A percentile compares a stretch with the other conserved stretches of the same genome.
These are phyloP conservation scores for Basipetospora chlamydospora DNA, from an alignment of 2,329 filamentous ascomycete genomes.

Conservation along the genomic window DNA sequence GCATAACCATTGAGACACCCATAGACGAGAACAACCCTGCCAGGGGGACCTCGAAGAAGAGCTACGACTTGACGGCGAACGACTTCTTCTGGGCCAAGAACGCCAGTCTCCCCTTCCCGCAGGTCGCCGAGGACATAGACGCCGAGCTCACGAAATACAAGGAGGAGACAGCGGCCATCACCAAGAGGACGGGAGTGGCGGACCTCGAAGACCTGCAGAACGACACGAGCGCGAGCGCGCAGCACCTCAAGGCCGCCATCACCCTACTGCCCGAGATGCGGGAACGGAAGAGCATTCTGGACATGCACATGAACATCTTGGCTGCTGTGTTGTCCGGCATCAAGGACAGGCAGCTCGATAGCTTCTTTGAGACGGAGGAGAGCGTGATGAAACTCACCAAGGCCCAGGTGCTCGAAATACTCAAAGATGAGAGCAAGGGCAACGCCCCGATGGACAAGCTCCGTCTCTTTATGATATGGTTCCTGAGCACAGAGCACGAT, in stretches of 20 bases:
- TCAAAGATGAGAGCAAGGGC: conserved; percentile 71
- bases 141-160: conserved; percentile 88
- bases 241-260: conserved; percentile 91
- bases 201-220: conserved; percentile 87
- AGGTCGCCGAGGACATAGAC: conserved; percentile 93
- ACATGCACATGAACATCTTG: conserved; percentile 98
- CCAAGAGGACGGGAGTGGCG: conserved; percentile 84
- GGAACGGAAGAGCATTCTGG: conserved; percentile 81
- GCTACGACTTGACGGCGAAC: conserved; percentile 75
- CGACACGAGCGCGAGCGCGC: conserved; percentile 75
- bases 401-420: conserved; percentile 71
- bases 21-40: conserved; percentile 61
- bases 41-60: conserved; percentile 68
- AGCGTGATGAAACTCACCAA: conserved; percentile 85
- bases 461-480: conserved; percentile 93
- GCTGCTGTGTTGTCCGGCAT: conserved; percentile 65
- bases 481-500: conserved; percentile 83
- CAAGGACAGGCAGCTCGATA: conserved; percentile 88
- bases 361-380: conserved; percentile 92
- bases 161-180: conserved; percentile 86
- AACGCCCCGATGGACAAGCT: conserved; percentile 79
- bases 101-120: conserved; percentile 77
- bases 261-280: conserved; percentile 81
- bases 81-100: conserved; percentile 98
- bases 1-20: conserved; percentile 80